Base-by-base conservation (phyloP, 331 rosid species). In the Pyrus hybrid region DNA sequence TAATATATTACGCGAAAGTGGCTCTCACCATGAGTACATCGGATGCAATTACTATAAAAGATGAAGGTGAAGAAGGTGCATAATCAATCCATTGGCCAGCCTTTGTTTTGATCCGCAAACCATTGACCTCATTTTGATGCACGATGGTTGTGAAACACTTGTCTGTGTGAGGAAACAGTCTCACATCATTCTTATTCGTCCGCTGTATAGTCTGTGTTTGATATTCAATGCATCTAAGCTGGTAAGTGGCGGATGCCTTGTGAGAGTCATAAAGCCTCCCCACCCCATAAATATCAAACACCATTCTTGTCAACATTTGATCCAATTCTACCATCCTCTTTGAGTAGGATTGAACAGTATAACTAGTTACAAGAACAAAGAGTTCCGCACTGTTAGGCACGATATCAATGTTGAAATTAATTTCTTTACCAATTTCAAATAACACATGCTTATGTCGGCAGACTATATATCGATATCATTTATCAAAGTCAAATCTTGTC, bases 71-170 rank as follows among this genome's bases (percentile, higher is more conserved):
- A 58, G 74, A 28, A 28, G 75, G 23, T 65, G 26, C 13, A 41
- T 63, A 12, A 28, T 76, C 73, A 20, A 80, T 64, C 84, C 84
- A 71, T 16, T 63, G 70, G 41, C 80, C 66, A 8, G 71, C 80
- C 70, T 80, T 80, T 37, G 77, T 14, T 63, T 66, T 71, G 9
- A 76, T 53, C 68, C 76, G 80, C 66, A 80, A 77, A 35, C 80
- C 84, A 33, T 21, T 41, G 32, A 65, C 49, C 68, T 80, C 65
- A 45, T 43, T 11, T 33, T 80, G 84, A 63, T 75, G 66, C 56
- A 76, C 58, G 26, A 76, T 56, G 45, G 84, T 70, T 25, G 63
- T 29, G 77, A 76, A 76, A 49, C 70, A 54, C 54, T 28, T 22
- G 67, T 80, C 84, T 20, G 23, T 67, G 70, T 76, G 84, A 62